Percentiles rank a stretch among this genome's conserved stretches.
Conservation (phyloP, 495 filamentous ascomycete genomes). For the Articulospora tetracladia region DNA sequence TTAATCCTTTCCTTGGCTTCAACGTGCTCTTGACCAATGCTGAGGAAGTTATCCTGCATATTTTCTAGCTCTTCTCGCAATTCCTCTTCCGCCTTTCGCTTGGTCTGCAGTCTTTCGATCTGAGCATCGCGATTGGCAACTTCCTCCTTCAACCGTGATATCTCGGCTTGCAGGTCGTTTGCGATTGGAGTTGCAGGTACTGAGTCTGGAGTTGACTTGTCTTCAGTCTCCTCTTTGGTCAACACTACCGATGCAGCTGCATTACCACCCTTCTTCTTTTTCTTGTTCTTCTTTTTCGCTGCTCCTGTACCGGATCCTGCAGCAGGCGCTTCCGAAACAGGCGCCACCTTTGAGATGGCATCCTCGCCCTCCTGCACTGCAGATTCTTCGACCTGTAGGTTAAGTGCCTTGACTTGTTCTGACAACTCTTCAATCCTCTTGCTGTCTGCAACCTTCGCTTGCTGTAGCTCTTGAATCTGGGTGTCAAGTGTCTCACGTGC, state of each 20-base stretch:
- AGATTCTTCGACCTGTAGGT: constrained; percentile 18
- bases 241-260: constrained; percentile 10
- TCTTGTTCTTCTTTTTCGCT: constrained; percentile 78
- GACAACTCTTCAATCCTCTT: constrained; percentile 33
- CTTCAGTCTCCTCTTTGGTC: constrained; percentile 24
- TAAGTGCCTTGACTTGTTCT: constrained; percentile 14
- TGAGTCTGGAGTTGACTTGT: constrained; percentile 9
- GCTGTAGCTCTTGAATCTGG: constrained; percentile 19
- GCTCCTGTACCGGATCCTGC: constrained; percentile 25
- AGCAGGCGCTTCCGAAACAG: constrained; percentile 3
- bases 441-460: constrained; percentile 13
- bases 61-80: constrained; percentile 83
- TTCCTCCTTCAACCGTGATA: constrained; percentile 33
- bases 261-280: constrained; percentile 79
- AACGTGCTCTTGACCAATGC: constrained; percentile 76
- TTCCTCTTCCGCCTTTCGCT: constrained; percentile 74
- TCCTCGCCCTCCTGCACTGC: constrained; percentile 18
- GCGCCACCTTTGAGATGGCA: neutral
- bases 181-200: constrained; percentile 2
- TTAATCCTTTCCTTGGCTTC: constrained; percentile 78
- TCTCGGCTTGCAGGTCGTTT: constrained; percentile 20
- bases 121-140: constrained; percentile 38
- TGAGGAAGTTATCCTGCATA: constrained; percentile 71
- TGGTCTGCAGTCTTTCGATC: constrained; percentile 52
- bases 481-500: constrained; percentile 7